These are phyloP conservation scores for Gloeophyllum trabeum DNA, from an alignment of 768 basidiomycete genomes.

Conservation along the genomic window DNA sequence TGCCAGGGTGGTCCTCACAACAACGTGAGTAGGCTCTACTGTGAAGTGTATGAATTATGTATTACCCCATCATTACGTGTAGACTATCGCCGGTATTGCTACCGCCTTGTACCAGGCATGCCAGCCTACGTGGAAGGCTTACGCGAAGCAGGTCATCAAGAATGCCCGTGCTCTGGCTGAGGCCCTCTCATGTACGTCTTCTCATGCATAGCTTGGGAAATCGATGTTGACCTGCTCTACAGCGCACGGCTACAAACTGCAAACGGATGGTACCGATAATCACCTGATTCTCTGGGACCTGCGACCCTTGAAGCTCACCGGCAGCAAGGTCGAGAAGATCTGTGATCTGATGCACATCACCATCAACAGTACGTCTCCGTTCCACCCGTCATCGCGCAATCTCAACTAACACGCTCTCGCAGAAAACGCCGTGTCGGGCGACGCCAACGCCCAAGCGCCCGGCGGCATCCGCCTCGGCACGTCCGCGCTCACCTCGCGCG, in stretches of 20 bases:
- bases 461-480: constrained; percentile 97
- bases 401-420: not conserved
- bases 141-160: constrained; percentile 89
- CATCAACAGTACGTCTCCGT: constrained; percentile 72
- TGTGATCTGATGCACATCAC: constrained; percentile 96
- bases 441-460: constrained; percentile 89
- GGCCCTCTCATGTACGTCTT: constrained; percentile 32
- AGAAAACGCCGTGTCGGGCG: constrained; percentile 97
- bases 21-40: constrained; percentile 45
- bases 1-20: constrained; percentile 99
- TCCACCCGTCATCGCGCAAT: not conserved
- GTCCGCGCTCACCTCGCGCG: constrained; percentile 86
- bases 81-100: constrained; percentile 94
- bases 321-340: constrained; percentile 96
- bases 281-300: constrained; percentile 98
- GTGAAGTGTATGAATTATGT: not conserved
- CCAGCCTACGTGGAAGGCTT: constrained; percentile 80
- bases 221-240: too few species aligned
- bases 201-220: too few species aligned
- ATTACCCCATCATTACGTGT: not conserved
- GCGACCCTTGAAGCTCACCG: constrained; percentile 90
- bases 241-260: constrained; percentile 85
- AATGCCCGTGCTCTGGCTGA: constrained; percentile 76
- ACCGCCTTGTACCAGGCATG: constrained; percentile 87
- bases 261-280: constrained; percentile 95